Evolutionary conservation across 2,329 filamentous ascomycete genomes (phyloP), one percentile per base, ranked within the genome.

Genomic region (Metarhizium brunneum): DNA sequence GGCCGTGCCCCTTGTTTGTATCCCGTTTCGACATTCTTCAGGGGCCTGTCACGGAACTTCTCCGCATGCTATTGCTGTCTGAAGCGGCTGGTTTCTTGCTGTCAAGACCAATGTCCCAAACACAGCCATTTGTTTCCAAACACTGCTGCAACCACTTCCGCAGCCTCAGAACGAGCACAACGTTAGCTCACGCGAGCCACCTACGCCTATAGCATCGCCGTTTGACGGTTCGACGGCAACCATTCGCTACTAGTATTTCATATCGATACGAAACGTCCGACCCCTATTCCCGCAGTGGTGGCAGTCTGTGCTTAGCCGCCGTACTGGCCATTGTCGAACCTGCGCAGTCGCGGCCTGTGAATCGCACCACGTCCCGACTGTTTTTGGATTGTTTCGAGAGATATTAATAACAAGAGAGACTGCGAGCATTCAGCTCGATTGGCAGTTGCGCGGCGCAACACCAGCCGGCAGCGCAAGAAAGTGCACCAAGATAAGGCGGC

Each of bases 11-110:
- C 50, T 43, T 43, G 50, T 32, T 25, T n/a, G 36, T 20, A 36
- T 51, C 49, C 52, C 32, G n/a, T 7, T 43, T 47, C 29, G 32
- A 52, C 40, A 20, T 16, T 48, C 14, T 35, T 55, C 54, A 55
- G 54, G 54, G 54, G 54, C 54, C 48, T 55, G 49, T 49, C n/a
- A 32, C 43, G 49, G 54, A 55, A 43, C 50, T 43, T 25, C 43
- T 52, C 49, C 54, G 50, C 54, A 55, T 55, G 25, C 54, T 32
- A 29, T 5, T 16, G 18, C 42, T 29, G 7, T 48, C 13, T 48
- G 20, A 14, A 13, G 20, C 10, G 10, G 43, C 25, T 48, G 25
- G 25, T 25, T 25, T 25, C 25, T 25, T 25, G 42, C n/a, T 18
- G 42, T 20, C 13, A 29, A 13, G 45, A n/a, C 45, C 13, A 48